Conservation (phyloP, 2,329 filamentous ascomycete genomes). For the Venturia nashicola region DNA sequence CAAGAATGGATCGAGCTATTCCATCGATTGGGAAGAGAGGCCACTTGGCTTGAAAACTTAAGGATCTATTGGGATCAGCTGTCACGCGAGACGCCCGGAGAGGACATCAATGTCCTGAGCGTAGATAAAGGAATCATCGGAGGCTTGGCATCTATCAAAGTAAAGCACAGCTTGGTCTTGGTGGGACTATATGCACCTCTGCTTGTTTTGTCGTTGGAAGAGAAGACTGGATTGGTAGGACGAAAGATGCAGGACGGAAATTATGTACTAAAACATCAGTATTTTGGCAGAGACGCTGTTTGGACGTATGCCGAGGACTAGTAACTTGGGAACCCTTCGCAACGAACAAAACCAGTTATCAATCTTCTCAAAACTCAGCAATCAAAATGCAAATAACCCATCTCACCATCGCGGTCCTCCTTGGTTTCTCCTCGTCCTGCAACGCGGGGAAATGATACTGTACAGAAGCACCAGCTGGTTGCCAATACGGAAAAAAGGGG, state of each 20-base stretch:
- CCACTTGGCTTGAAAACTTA: neutral
- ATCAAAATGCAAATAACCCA: too few species aligned
- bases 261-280: neutral
- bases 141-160: neutral
- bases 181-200: neutral
- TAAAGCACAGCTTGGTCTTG: neutral
- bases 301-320: neutral
- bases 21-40: neutral
- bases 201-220: neutral
- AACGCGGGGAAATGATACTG: too few species aligned
- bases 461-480: too few species aligned
- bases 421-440: too few species aligned
- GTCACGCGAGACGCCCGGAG: neutral
- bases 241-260: neutral
- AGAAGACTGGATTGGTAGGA: neutral
- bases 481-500: too few species aligned
- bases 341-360: too few species aligned
- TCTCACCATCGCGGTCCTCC: too few species aligned
- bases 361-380: too few species aligned
- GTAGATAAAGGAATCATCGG: neutral
- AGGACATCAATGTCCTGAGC: neutral
- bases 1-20: neutral
- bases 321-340: too few species aligned
- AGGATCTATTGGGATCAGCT: neutral
- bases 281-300: neutral